These are phyloP conservation scores for Lasiosphaeria ovina DNA, from an alignment of 495 filamentous ascomycete genomes.

Conservation along the genomic window DNA sequence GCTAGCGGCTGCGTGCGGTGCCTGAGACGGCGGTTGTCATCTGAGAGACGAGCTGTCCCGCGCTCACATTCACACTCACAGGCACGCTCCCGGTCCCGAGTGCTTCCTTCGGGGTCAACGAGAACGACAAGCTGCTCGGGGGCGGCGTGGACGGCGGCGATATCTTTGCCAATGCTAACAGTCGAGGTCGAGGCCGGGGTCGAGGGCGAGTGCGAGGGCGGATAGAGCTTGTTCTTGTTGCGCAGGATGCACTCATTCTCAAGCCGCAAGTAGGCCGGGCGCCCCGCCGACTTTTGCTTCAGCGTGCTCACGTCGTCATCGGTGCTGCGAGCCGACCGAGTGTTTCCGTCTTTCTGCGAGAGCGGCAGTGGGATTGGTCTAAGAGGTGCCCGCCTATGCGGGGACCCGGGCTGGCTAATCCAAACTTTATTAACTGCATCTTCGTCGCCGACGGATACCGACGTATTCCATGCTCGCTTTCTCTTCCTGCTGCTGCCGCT, in stretches of 20 bases:
- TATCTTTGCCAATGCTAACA: neutral
- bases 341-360: conserved; percentile 11
- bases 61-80: no score
- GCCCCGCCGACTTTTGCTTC: conserved; percentile 4
- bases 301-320: conserved; percentile 4
- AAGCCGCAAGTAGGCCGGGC: neutral
- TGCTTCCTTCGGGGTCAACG: no score
- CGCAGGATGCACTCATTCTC: neutral
- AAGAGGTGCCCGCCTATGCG: neutral
- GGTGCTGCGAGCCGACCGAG: conserved; percentile 12
- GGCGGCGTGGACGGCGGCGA: no score
- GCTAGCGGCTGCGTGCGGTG: no score
- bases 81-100: no score
- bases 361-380: conserved; percentile 11
- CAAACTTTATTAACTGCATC: conserved; percentile 1
- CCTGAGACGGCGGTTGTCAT: no score
- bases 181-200: neutral
- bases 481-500: neutral
- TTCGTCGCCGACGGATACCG: neutral
- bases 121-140: no score
- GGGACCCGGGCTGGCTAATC: neutral
- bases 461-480: neutral
- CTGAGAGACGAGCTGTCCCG: neutral
- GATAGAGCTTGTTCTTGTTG: neutral
- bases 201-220: neutral